Evolutionary conservation across 352 stramenopile species (phyloP), one percentile per base, ranked within the genome.

Genomic region (Globisporangium solare): DNA sequence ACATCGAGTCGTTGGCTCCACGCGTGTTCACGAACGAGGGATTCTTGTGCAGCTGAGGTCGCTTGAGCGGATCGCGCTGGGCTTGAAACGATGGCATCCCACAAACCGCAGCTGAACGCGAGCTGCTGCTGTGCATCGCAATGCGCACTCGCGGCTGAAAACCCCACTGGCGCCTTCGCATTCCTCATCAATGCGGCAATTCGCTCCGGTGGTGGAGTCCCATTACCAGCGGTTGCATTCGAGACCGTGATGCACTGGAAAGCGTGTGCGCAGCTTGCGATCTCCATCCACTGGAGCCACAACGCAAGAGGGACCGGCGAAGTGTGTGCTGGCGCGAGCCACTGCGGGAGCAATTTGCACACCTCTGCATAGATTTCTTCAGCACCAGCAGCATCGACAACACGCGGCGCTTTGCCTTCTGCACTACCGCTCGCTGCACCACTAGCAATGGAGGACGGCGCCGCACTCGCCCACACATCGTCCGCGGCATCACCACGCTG

Each of bases 1-100:
- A 63, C 45, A 14, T 64, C 54, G 14, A 71, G n/a, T 41, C 74
- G 39, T 24, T 39, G 41, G 14, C 39, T 57, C 51, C 13, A 54
- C 48, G n/a, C 27, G 11, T 14, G 17, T 17, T 39, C n/a, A 21
- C 14, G 0, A 11, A 11, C 21, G 37, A 6, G 7, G n/a, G 20
- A 13, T 51, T 22, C 14, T 18, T 51, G 13, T 27, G 24, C 31
- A 0, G 27, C 27, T 35, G 50, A 13, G 15, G 17, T 37, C 8
- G 11, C 10, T 17, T 27, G n/a, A 37, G 24, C 13, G 3, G 14
- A 27, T 37, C 12, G 31, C 27, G 47, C 8, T 14, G 51, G n/a
- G 18, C 41, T 48, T 41, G 51, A 39, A 18, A 57, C 20, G 14
- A 57, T 8, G 7, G 37, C 51, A 40, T 49, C 51, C 51, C 51